Evolutionary conservation across 2,329 filamentous ascomycete genomes (phyloP).

Genomic region (Colletotrichum magnum): DNA sequence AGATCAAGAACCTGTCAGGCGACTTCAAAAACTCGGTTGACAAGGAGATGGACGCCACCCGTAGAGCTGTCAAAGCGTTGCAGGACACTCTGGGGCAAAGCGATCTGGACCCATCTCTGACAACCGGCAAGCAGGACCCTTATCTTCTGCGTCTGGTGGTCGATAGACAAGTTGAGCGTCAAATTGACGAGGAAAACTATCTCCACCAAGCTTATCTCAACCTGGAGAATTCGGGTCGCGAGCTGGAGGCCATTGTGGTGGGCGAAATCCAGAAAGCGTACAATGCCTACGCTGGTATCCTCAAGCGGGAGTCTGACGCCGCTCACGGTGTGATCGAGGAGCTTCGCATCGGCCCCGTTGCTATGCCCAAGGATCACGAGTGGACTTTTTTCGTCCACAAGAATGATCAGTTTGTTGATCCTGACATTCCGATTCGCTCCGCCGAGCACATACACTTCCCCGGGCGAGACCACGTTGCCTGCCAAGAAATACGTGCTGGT

Average conservation of each 20-base stretch:
- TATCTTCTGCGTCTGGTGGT: conserved; percentile 89
- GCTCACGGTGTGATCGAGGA: conserved; percentile 84
- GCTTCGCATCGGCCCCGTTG: conserved; percentile 85
- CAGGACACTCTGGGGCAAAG: conserved; percentile 85
- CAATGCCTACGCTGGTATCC: conserved; percentile 90
- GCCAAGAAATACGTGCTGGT: conserved; percentile 89
- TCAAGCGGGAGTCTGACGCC: conserved; percentile 91
- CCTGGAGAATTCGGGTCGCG: conserved; percentile 91
- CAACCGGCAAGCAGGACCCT: conserved; percentile 90
- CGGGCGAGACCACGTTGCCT: conserved; percentile 85
- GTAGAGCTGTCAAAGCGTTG: conserved; percentile 83
- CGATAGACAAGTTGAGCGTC: conserved; percentile 90
- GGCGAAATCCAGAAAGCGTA: conserved; percentile 99
- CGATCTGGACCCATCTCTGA: conserved; percentile 81
- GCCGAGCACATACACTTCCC: conserved; percentile 91
- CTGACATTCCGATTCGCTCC: conserved; percentile 81
- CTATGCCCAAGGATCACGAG: conserved; percentile 95
- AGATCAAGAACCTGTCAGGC: conserved; percentile 92
- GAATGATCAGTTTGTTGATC: conserved; percentile 90
- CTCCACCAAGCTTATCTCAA: conserved; percentile 95
- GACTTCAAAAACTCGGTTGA: conserved; percentile 98
- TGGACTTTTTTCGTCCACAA: conserved; percentile 87
- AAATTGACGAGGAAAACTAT: conserved; percentile 98
- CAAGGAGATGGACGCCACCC: conserved; percentile 90
- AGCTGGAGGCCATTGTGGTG: conserved; percentile 96